Evolutionary conservation across 2,329 filamentous ascomycete genomes (phyloP), one percentile per base, ranked within the genome.

Genomic region (Lachnellula willkommii): DNA sequence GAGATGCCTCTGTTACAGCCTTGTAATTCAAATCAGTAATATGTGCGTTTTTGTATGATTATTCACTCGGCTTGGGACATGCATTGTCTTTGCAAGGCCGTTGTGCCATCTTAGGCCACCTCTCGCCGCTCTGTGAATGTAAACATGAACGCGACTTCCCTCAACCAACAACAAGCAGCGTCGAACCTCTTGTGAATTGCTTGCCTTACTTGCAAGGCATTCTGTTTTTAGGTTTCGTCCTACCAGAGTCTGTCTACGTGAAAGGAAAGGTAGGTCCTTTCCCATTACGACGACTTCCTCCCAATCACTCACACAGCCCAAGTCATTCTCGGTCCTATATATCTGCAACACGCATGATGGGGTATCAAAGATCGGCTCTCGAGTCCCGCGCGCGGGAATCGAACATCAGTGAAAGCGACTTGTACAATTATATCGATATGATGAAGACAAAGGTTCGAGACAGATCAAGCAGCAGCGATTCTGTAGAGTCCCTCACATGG

Each of bases 401-500:
- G 37, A 9, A 17, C 37, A 17, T 40, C 37, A 17, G 15, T 17
- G 17, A 17, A 15, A 17, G 15, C 14, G 37, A 40, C 37, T 9
- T 40, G 37, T 17, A 17, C n/a, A 3, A 40, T 12, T 40, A 40
- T 17, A 40, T 40, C 37, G 15, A 17, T 17, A 40, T 17, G 17
- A 17, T 40, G 15, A 40, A 40, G 37, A 7, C 15, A 15, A 40
- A 17, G 15, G 37, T 40, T 9, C 28, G 28, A 32, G 28, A 32
- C 15, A 40, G 15, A 40, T 17, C 15, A 12, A 40, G 28, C 28
- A 32, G 28, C 28, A 32, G 28, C 9, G 28, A 32, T 32, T 32
- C 40, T 37, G 45, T 54, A 3, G 59, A 63, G 49, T 55, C 48
- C 12, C 9, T 35, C 24, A 47, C 57, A 20, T 60, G 55, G 54